phyloP scores from a whole-genome alignment of 169 alveolate species.

The Eimeria maxima region DNA sequence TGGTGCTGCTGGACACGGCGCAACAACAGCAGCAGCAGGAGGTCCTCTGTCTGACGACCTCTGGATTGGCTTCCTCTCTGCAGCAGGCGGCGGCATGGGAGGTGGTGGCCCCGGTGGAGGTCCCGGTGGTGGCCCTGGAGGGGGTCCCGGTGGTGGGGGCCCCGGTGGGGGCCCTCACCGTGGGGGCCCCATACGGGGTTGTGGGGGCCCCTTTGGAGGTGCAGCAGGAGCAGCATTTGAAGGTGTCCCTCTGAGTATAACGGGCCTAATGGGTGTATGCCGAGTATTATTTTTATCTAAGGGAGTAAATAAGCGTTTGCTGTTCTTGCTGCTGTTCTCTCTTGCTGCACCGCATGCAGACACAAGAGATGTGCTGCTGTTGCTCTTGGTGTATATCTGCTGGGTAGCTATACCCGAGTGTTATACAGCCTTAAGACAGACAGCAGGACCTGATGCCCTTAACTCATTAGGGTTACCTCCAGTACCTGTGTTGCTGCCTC shows the following conservation, averaged over 20 bases:
- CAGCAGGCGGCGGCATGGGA: conserved; percentile 22
- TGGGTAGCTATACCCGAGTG: conserved; percentile 78
- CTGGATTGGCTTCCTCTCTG: conserved; percentile 50
- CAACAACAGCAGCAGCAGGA: conserved; percentile 16
- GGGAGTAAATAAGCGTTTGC: conserved; percentile 41
- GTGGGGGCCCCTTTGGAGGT: conserved; percentile 35
- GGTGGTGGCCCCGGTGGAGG: conserved; percentile 41
- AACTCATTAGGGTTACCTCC: conserved; percentile 8
- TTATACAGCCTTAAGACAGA: background rate
- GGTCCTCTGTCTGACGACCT: conserved; percentile 4
- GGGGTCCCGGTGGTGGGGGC: conserved; percentile 50
- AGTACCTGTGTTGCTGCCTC: conserved; percentile 26
- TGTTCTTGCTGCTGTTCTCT: conserved; percentile 49
- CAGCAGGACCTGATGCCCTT: conserved; percentile 12
- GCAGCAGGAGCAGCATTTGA: conserved; percentile 4
- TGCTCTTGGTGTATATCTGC: conserved; percentile 75
- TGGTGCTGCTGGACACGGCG: background rate
- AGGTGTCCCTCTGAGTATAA: conserved; percentile 47
- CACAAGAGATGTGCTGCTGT: conserved; percentile 74
- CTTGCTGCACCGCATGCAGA: conserved; percentile 74
- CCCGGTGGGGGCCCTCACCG: conserved; percentile 56
- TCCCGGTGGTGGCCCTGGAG: background rate
- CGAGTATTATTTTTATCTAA: conserved; percentile 66
- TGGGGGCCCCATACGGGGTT: conserved; percentile 1
- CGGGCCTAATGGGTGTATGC: conserved; percentile 77